A percentile compares a stretch with the other conserved stretches of the same genome.
These are phyloP conservation scores for Nicotiana knightiana DNA, from an alignment of 257 asterid genomes.

Conservation along the genomic window DNA sequence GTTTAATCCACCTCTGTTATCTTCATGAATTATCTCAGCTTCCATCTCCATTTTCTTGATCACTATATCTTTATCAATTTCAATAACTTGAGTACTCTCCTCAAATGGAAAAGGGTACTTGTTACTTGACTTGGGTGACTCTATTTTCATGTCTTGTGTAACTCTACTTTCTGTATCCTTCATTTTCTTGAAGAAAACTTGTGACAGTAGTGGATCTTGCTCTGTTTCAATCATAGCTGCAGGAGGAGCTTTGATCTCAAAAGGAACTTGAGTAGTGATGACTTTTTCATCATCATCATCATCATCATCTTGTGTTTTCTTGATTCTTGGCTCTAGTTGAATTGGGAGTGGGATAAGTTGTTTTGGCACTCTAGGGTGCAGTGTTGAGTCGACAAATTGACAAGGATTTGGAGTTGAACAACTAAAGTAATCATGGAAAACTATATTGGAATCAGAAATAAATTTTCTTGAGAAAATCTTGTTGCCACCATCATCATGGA, in stretches of 20 bases:
- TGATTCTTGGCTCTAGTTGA: slow-evolving; percentile 6
- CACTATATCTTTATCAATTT: slow-evolving; percentile 11
- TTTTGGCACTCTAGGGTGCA: not conserved
- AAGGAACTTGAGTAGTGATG: not conserved
- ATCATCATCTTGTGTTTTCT: not conserved
- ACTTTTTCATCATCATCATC: slow-evolving; percentile 6
- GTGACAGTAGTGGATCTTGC: slow-evolving; percentile 31
- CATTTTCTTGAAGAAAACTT: slow-evolving; percentile 75
- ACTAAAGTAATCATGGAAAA: slow-evolving; percentile 6
- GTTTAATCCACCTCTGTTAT: slow-evolving; percentile 27
- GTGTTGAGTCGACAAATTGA: slow-evolving; percentile 31
- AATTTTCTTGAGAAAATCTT: slow-evolving; percentile 47
- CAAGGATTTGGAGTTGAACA: slow-evolving; percentile 9
- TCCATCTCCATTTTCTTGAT: slow-evolving; percentile 10
- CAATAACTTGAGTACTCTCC: slow-evolving; percentile 18
- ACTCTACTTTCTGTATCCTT: slow-evolving; percentile 37
- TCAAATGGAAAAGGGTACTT: slow-evolving; percentile 26
- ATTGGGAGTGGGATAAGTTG: slow-evolving; percentile 27
- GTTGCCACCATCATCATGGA: slow-evolving; percentile 48
- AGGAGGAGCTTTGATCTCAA: not conserved
- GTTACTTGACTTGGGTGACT: slow-evolving; percentile 48
- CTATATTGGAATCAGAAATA: not conserved
- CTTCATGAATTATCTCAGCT: not conserved
- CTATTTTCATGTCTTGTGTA: slow-evolving; percentile 11
- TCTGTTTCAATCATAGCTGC: slow-evolving; percentile 16